Percentiles rank a stretch among this genome's conserved stretches.
These are phyloP conservation scores for Sphaerulina vaccinii DNA, from an alignment of 2,329 filamentous ascomycete genomes.

Conservation along the genomic window DNA sequence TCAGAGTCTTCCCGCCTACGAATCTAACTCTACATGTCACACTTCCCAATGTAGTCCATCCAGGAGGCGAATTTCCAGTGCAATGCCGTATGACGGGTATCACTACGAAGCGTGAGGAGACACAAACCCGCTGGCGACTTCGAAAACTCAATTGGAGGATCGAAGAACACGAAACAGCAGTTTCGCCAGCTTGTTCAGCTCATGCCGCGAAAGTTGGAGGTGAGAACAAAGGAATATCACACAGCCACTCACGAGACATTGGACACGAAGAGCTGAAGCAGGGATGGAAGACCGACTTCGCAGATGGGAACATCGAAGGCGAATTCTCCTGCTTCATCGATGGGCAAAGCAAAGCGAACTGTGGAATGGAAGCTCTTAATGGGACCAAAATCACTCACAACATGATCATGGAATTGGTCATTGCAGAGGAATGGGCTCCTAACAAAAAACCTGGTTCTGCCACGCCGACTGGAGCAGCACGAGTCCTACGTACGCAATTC, in stretches of 20 bases:
- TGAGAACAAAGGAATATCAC: conserved; percentile 67
- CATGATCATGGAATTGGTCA: conserved; percentile 88
- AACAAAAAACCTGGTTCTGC: conserved; percentile 69
- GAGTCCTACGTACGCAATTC: conserved; percentile 92
- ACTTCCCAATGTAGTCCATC: conserved; percentile 79
- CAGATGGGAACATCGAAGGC: conserved; percentile 69
- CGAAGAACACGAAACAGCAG: conserved; percentile 78
- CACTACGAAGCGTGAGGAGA: conserved; percentile 64
- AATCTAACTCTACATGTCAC: conserved; percentile 85
- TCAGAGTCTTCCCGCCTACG: conserved; percentile 93
- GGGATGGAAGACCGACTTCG: conserved; percentile 85
- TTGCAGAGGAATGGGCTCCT: conserved; percentile 80
- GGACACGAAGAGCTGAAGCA: conserved; percentile 77
- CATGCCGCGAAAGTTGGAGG: conserved; percentile 67
- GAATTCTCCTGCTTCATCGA: conserved; percentile 69
- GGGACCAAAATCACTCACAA: conserved; percentile 80
- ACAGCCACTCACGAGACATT: conserved; percentile 73
- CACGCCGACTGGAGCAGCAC: conserved; percentile 83
- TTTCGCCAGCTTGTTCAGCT: conserved; percentile 75
- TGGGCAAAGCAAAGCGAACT: conserved; percentile 64
- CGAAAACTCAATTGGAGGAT: conserved; percentile 91
- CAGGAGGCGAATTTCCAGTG: conserved; percentile 77
- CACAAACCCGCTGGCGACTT: conserved; percentile 81
- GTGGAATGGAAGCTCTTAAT: conserved; percentile 71
- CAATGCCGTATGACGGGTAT: conserved; percentile 83